Conservation (phyloP, 2,329 filamentous ascomycete species). For the Blastomyces gilchristii region DNA sequence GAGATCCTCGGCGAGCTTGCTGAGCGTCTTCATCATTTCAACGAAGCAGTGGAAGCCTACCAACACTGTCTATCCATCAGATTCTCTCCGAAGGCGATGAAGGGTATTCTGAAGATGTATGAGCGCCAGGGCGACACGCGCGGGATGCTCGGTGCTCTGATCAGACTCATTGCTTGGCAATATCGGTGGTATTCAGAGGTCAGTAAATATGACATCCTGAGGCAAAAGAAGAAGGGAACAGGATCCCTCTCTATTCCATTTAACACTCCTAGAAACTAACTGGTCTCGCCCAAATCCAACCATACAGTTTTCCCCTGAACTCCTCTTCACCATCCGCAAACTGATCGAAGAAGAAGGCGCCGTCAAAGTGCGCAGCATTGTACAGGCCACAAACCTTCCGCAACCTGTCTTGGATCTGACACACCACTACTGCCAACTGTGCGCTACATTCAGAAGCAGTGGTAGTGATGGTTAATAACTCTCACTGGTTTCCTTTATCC, state of each 20-base stretch:
- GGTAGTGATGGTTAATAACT: constrained; percentile 67
- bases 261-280: not conserved
- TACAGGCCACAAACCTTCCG: constrained; percentile 87
- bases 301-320: constrained; percentile 70
- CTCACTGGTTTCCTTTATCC: constrained; percentile 1
- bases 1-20: constrained; percentile 91
- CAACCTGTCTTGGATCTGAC: constrained; percentile 90
- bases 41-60: constrained; percentile 90
- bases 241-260: not conserved
- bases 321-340: constrained; percentile 77
- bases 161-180: constrained; percentile 91
- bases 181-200: constrained; percentile 98
- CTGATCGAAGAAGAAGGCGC: constrained; percentile 96
- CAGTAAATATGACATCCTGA: constrained; percentile 18
- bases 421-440: constrained; percentile 90
- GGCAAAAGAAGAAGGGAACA: not conserved
- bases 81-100: constrained; percentile 87
- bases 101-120: constrained; percentile 69
- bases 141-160: constrained; percentile 73
- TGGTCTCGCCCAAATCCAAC: not conserved
- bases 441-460: constrained; percentile 87
- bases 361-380: constrained; percentile 92
- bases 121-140: constrained; percentile 69
- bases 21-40: constrained; percentile 80
- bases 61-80: constrained; percentile 74